Conservation (phyloP, 2,329 filamentous ascomycete genomes). For the Pyricularia pennisetigena region DNA sequence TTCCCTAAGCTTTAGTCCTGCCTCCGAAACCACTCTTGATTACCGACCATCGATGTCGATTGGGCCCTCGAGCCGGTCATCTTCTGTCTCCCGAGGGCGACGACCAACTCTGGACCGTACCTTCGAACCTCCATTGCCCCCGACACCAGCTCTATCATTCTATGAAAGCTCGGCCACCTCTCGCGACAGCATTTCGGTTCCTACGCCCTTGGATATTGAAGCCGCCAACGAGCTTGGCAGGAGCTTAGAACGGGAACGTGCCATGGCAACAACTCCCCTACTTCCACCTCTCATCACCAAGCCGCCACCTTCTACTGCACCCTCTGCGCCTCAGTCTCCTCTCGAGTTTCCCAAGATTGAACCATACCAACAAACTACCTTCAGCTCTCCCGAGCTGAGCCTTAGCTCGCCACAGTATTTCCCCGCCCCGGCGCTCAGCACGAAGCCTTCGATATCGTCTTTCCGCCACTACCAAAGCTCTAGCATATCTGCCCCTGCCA, state of each 20-base stretch:
- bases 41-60: constrained; percentile 55
- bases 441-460: constrained; percentile 68
- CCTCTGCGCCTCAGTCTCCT: constrained; percentile 62
- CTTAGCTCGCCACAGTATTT: constrained; percentile 22
- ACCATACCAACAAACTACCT: constrained; percentile 21
- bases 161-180: constrained; percentile 37
- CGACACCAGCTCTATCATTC: constrained; percentile 53
- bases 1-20: constrained; percentile 41
- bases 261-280: constrained; percentile 68
- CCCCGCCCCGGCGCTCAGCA: constrained; percentile 65
- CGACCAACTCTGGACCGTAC: constrained; percentile 27
- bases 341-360: constrained; percentile 76
- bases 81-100: constrained; percentile 59
- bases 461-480: constrained; percentile 54
- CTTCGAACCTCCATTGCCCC: constrained; percentile 44
- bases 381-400: not conserved
- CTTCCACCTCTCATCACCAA: constrained; percentile 71
- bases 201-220: constrained; percentile 39
- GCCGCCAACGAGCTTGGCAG: constrained; percentile 35
- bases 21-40: constrained; percentile 77
- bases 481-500: constrained; percentile 53
- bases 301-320: constrained; percentile 27
- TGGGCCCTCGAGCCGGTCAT: constrained; percentile 65
- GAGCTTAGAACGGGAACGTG: constrained; percentile 47
- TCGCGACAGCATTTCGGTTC: constrained; percentile 39